Evolutionary conservation across 1,139 yeast species (phyloP).

Genomic region (Scheffersomyces parashehatae): DNA sequence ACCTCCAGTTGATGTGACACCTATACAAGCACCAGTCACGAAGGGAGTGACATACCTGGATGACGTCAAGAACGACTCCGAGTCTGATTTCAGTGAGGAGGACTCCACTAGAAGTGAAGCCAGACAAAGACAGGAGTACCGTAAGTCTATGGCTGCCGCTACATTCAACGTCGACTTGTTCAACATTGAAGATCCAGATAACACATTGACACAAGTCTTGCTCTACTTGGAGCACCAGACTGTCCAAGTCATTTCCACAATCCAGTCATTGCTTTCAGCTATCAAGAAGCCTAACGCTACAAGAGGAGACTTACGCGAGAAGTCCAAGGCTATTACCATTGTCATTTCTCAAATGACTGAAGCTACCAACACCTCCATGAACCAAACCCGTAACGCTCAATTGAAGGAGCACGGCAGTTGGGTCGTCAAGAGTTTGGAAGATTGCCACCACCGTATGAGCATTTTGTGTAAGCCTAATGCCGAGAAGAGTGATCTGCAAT

Average conservation of each 20-base stretch:
- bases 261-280: constrained; percentile 76
- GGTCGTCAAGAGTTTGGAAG: constrained; percentile 83
- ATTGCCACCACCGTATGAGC: constrained; percentile 80
- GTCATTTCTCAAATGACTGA: constrained; percentile 87
- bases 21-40: not conserved
- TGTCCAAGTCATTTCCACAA: constrained; percentile 85
- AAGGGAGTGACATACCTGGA: constrained; percentile 16
- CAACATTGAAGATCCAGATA: constrained; percentile 84
- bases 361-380: constrained; percentile 87
- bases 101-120: constrained; percentile 33
- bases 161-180: constrained; percentile 70
- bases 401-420: constrained; percentile 89
- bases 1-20: not conserved
- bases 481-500: constrained; percentile 56
- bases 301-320: constrained; percentile 69
- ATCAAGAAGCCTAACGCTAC: constrained; percentile 78
- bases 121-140: constrained; percentile 47
- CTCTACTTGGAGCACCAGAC: constrained; percentile 92
- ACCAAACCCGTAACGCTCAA: constrained; percentile 78
- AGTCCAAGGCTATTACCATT: constrained; percentile 70
- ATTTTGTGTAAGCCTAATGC: constrained; percentile 53
- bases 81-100: constrained; percentile 21
- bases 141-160: constrained; percentile 55
- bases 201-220: constrained; percentile 80
- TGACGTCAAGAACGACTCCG: constrained; percentile 14